phyloP scores from a whole-genome alignment of 2,329 filamentous ascomycete species.

The Colletotrichum costaricense region DNA sequence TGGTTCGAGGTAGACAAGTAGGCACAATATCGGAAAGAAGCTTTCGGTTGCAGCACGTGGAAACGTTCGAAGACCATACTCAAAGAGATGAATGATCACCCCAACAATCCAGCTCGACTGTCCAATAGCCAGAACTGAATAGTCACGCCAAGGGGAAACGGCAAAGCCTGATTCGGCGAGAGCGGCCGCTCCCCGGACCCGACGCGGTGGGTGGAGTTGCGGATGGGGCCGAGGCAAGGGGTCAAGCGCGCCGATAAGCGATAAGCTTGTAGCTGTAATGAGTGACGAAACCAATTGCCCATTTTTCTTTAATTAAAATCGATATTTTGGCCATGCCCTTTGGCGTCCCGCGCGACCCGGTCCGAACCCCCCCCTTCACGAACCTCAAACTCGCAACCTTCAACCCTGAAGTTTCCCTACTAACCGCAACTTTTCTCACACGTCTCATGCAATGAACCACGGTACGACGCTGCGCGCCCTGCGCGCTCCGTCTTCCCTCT shows the following conservation, averaged over 20 bases:
- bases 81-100: neutral
- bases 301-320: conserved; percentile 16
- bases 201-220: conserved; percentile 6
- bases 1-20: too few relatives aligned
- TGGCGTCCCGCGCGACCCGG: conserved; percentile 1
- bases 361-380: neutral
- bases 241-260: neutral
- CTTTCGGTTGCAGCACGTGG: too few relatives aligned
- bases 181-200: conserved; percentile 16
- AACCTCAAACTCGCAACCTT: neutral
- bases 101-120: neutral
- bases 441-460: conserved; percentile 36
- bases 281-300: conserved; percentile 31
- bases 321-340: conserved; percentile 16
- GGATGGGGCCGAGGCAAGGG: conserved; percentile 19
- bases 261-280: conserved; percentile 31
- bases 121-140: neutral
- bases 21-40: too few relatives aligned
- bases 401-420: neutral
- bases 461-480: conserved; percentile 34
- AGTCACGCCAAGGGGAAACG: conserved; percentile 10
- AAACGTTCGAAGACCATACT: neutral
- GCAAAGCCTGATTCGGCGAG: conserved; percentile 30
- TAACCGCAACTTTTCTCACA: neutral
- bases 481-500: conserved; percentile 29